Evolutionary conservation across 2,329 filamentous ascomycete genomes (phyloP).

Genomic region (Pestalotiopsis sp.): DNA sequence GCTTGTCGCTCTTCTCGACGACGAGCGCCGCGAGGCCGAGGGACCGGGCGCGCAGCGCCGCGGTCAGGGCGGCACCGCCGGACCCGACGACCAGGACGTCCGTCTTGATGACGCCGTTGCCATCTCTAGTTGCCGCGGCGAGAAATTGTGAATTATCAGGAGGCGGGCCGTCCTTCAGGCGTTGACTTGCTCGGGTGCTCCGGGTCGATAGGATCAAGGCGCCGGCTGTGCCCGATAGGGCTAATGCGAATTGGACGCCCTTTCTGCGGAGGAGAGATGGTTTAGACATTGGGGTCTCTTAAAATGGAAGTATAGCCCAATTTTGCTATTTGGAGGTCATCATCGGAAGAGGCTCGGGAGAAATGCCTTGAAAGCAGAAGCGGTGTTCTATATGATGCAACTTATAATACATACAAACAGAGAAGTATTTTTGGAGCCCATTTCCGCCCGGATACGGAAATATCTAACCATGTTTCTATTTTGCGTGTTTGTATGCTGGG

Average conservation of each 20-base stretch:
- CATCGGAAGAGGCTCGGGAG: no score
- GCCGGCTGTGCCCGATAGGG: background rate
- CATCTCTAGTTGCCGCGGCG: background rate
- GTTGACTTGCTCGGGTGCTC: background rate
- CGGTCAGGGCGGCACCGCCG: slow-evolving; percentile 34
- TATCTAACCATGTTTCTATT: background rate
- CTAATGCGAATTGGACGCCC: background rate
- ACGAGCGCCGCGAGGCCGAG: slow-evolving; percentile 29
- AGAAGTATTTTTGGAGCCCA: background rate
- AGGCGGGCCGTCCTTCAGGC: background rate
- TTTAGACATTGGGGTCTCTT: background rate
- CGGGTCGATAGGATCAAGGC: background rate
- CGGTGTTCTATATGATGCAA: no score
- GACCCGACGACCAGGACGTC: slow-evolving; percentile 35
- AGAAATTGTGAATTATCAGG: background rate
- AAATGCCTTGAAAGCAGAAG: no score
- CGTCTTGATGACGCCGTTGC: background rate
- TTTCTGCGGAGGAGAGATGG: background rate
- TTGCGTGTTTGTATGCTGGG: background rate
- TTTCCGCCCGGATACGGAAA: background rate
- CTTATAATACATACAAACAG: no score
- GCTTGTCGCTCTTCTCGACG: slow-evolving; percentile 33
- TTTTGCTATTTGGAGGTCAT: no score
- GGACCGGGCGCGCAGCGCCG: slow-evolving; percentile 30
- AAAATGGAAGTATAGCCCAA: no score